Conservation (phyloP, 352 stramenopile genomes). For the Phytophthora syringae region DNA sequence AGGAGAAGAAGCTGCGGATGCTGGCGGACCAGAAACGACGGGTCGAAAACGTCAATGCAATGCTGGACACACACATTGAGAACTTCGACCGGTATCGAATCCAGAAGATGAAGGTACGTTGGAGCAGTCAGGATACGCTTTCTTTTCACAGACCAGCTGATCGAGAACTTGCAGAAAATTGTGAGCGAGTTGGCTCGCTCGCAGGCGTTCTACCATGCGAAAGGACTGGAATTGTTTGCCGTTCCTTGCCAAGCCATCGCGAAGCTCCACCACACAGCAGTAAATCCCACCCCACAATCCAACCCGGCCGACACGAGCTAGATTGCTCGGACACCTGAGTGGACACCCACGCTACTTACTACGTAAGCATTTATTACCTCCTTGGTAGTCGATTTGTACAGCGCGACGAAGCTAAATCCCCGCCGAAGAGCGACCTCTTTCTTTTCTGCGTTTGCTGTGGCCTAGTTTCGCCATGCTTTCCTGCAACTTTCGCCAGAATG, state of each 20-base stretch:
- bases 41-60: constrained; percentile 80
- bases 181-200: constrained; percentile 75
- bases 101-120: constrained; percentile 77
- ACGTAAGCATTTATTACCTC: constrained; percentile 5
- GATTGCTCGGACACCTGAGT: not conserved
- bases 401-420: constrained; percentile 10
- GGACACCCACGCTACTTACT: not conserved
- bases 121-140: not conserved
- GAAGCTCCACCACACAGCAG: constrained; percentile 32
- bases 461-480: constrained; percentile 73
- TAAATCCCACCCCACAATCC: constrained; percentile 17
- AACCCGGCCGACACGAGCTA: constrained; percentile 18
- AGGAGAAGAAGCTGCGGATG: constrained; percentile 85
- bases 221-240: constrained; percentile 75
- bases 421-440: constrained; percentile 36
- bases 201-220: constrained; percentile 80
- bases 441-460: constrained; percentile 62
- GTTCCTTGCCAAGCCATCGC: constrained; percentile 55
- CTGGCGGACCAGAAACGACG: constrained; percentile 84
- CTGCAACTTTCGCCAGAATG: constrained; percentile 83
- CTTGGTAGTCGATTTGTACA: constrained; percentile 5
- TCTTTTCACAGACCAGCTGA: not conserved
- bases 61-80: constrained; percentile 78
- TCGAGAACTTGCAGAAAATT: constrained; percentile 55
- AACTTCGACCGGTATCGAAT: constrained; percentile 79